Conservation (phyloP, 495 filamentous ascomycete genomes). For the Podospora australis region DNA sequence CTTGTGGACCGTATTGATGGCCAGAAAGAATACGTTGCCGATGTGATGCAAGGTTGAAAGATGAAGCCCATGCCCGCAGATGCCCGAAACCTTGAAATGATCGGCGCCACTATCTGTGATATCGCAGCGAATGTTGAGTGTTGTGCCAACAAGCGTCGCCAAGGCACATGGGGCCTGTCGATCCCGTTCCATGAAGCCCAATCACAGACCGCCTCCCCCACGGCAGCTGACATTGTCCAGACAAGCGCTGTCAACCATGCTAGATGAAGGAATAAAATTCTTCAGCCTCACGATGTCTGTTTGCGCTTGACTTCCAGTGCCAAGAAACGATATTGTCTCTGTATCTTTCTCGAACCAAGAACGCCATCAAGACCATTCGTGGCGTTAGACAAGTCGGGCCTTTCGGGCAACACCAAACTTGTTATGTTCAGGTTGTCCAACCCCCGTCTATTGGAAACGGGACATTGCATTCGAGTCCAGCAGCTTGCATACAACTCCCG, state of each 20-base stretch:
- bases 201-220: too few species aligned
- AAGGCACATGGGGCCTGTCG: background rate
- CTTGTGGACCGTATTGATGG: too few species aligned
- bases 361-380: background rate
- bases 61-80: background rate
- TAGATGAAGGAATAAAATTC: too few species aligned
- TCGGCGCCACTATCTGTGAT: conserved; percentile 1
- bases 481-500: too few species aligned
- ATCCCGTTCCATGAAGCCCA: background rate
- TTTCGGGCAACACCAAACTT: conserved; percentile 7
- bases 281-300: background rate
- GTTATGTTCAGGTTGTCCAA: too few species aligned
- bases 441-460: too few species aligned
- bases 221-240: too few species aligned
- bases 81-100: background rate
- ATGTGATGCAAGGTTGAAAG: background rate
- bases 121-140: background rate
- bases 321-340: background rate
- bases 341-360: background rate
- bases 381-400: background rate
- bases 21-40: too few species aligned
- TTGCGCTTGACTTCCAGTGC: too few species aligned
- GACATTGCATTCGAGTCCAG: background rate
- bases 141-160: background rate
- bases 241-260: too few species aligned